phyloP scores from a whole-genome alignment of 2,329 filamentous ascomycete genomes.

The Coniochaeta ligniaria region DNA sequence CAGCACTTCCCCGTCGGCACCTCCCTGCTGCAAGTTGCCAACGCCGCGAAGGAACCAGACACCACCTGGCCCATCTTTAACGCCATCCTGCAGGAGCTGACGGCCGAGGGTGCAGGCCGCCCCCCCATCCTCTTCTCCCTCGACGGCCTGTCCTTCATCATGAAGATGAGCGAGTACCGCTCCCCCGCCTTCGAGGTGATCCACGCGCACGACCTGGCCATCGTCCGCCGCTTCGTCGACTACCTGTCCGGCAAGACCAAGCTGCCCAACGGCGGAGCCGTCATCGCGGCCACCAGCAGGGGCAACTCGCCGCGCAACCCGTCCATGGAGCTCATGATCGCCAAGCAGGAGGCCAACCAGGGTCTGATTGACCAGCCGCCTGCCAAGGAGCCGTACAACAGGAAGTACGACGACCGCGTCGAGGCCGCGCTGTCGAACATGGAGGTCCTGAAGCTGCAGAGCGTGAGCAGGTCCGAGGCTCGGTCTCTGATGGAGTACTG shows the following conservation, averaged over 20 bases:
- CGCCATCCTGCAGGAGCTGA: conserved; percentile 75
- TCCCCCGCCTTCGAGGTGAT: conserved; percentile 63
- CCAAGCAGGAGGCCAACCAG: conserved; percentile 42
- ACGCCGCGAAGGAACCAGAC: conserved; percentile 67
- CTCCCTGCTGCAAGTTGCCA: conserved; percentile 61
- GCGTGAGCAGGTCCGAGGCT: conserved; percentile 68
- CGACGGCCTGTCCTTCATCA: conserved; percentile 76
- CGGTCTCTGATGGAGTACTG: conserved; percentile 87
- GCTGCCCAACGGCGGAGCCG: conserved; percentile 67
- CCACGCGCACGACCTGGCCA: conserved; percentile 76
- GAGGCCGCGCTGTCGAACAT: conserved; percentile 44
- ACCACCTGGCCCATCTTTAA: conserved; percentile 74
- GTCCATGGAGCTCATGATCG: conserved; percentile 62
- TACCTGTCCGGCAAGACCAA: conserved; percentile 54
- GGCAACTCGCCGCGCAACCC: conserved; percentile 61
- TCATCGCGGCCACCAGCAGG: conserved; percentile 67
- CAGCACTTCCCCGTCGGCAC: conserved; percentile 48
- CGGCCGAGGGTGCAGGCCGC: conserved; percentile 30
- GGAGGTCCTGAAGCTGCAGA: conserved; percentile 51
- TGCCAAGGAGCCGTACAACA: conserved; percentile 44
- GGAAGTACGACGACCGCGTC: conserved; percentile 49
- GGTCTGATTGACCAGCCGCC: conserved; percentile 20
- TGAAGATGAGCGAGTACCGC: conserved; percentile 71
- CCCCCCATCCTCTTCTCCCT: conserved; percentile 64
- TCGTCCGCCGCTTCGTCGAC: conserved; percentile 69